These are phyloP conservation scores for Malus hybrid DNA, from an alignment of 331 rosid genomes.

Conservation along the genomic window DNA sequence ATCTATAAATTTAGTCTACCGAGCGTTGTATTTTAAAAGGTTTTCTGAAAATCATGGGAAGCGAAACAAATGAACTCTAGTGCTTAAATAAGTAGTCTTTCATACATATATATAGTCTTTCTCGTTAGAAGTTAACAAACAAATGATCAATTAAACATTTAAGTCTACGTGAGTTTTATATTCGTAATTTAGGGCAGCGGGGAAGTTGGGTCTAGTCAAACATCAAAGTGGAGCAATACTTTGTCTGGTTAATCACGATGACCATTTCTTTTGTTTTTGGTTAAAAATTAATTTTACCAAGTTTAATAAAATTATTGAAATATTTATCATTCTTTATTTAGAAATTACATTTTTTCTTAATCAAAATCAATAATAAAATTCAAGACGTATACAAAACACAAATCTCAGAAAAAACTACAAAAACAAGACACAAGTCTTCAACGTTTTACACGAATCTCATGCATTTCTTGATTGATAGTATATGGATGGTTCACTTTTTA, in stretches of 20 bases:
- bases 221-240: neutral
- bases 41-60: neutral
- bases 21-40: neutral
- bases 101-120: neutral
- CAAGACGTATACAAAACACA: too few relatives aligned
- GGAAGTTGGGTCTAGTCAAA: constrained; percentile 5
- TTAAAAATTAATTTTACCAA: neutral
- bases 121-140: neutral
- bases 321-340: too few relatives aligned
- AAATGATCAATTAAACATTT: neutral
- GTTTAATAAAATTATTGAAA: neutral
- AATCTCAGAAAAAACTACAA: neutral
- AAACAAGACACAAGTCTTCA: neutral
- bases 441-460: neutral
- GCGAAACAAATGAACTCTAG: neutral
- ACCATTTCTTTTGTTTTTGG: neutral
- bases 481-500: neutral
- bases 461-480: neutral
- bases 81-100: neutral
- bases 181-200: neutral
- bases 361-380: too few relatives aligned
- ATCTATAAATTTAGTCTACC: too few relatives aligned
- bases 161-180: neutral
- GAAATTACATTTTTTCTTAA: neutral
- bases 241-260: neutral